Evolutionary conservation across 2,329 filamentous ascomycete genomes (phyloP), one percentile per base, ranked within the genome.

Genomic region (Biscogniauxia mediterranea): DNA sequence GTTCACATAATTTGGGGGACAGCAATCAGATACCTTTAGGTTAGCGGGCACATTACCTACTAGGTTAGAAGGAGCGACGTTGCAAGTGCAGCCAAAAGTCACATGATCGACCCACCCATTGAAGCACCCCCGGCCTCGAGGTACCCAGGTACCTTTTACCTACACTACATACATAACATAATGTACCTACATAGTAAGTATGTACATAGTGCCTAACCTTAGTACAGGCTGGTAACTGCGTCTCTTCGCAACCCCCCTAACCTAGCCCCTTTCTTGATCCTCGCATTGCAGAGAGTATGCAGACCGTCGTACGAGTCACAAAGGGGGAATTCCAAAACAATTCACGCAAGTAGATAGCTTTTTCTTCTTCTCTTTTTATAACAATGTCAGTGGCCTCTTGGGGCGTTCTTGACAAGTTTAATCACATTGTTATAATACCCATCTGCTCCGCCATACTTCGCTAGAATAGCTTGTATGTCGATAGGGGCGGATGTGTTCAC

Each of bases 341-440:
- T 38, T 38, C 32, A 38, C 7, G 8, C 13, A n/a, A n/a, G n/a
- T n/a, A 15, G 32, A 9, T 38, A 15, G 32, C 8, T 2, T 38
- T 11, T 38, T 15, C 13, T 11, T 38, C 7, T 38, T 38, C 23
- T 23, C 5, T 23, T 23, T 5, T 23, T 23, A 2, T 23, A 26
- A 13, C 23, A 8, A 54, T 52, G n/a, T 67, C 59, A 81, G 63
- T 82, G 80, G 5, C 78, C 74, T 59, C 77, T 72, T 1, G 77
- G 74, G 4, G 69, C 70, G 1, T 69, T 72, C 59, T 85, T 85
- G 54, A 91, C 80, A 56, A 96, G 74, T 66, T 84, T 84, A 61
- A 79, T 77, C 7, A 90, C 84, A 65, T 83, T 86, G n/a, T 83
- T 82, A 63, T 81, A 74, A 73, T 86, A 89, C 0, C 84, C 84